Evolutionary conservation across 768 basidiomycete genomes (phyloP).

Genomic region (Tulasnella calospora): DNA sequence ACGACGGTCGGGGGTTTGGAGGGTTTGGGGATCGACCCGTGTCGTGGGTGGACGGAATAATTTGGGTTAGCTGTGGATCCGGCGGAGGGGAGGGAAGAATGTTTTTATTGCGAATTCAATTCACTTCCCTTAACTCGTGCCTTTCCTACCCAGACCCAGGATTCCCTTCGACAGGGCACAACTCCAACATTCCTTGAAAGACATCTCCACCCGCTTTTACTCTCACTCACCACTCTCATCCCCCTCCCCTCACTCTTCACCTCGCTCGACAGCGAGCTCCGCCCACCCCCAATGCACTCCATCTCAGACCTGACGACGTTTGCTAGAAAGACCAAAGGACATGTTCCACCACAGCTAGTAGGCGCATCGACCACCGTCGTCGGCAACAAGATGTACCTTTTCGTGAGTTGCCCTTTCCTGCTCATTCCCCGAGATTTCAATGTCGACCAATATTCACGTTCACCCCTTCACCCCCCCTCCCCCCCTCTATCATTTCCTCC

Average conservation of each 20-base stretch:
- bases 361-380: constrained; percentile 90
- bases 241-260: background rate
- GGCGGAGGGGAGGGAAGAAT: background rate
- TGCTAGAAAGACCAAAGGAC: constrained; percentile 74
- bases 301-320: constrained; percentile 87
- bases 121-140: constrained; percentile 11
- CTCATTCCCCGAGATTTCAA: background rate
- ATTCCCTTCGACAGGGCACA: background rate
- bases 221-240: background rate
- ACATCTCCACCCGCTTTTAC: background rate
- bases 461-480: background rate
- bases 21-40: background rate
- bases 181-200: background rate
- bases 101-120: constrained; percentile 6
- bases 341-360: constrained; percentile 83
- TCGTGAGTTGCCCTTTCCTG: constrained; percentile 49
- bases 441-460: background rate
- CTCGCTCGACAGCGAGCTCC: background rate
- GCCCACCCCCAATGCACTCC: constrained; percentile 52
- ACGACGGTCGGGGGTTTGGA: background rate
- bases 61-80: background rate
- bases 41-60: background rate
- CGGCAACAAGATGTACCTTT: constrained; percentile 83
- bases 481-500: background rate
- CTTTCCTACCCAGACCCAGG: background rate